These are phyloP conservation scores for Esteya vermicola DNA, from an alignment of 2,329 filamentous ascomycete species.

Conservation along the genomic window DNA sequence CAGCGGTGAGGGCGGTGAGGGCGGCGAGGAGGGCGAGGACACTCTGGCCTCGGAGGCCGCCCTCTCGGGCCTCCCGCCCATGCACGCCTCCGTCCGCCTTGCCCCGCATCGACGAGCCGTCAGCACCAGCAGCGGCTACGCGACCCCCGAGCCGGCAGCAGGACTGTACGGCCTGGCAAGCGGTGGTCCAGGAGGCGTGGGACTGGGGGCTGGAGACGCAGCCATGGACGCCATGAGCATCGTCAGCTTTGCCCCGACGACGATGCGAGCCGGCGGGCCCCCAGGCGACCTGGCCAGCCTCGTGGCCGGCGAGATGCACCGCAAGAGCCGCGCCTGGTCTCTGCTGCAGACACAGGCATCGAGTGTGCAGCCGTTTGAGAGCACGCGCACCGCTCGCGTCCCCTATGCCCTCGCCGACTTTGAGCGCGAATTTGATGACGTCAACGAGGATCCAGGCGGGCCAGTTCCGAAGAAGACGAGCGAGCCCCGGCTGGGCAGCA, in stretches of 20 bases:
- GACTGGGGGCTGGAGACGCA: conserved; percentile 18
- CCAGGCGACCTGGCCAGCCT: conserved; percentile 69
- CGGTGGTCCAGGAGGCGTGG: conserved; percentile 30
- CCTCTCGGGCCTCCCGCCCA: no score
- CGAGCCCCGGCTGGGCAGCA: no score
- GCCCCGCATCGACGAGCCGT: conserved; percentile 3
- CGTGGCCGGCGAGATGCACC: conserved; percentile 55
- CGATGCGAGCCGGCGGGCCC: no score
- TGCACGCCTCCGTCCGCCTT: conserved; percentile 25
- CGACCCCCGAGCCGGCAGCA: conserved; percentile 18
- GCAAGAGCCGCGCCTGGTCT: conserved; percentile 54
- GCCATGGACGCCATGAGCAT: conserved; percentile 48
- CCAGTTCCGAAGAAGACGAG: conserved; percentile 18
- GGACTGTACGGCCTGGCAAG: neutral
- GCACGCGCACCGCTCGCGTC: conserved; percentile 22
- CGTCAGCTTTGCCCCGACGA: conserved; percentile 49
- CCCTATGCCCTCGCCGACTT: conserved; percentile 53
- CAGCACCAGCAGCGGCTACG: conserved; percentile 22
- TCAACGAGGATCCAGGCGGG: conserved; percentile 36
- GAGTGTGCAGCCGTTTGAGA: conserved; percentile 46
- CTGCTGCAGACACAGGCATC: conserved; percentile 49
- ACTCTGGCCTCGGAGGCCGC: no score
- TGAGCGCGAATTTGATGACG: conserved; percentile 60
- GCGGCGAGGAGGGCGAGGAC: conserved; percentile 17
- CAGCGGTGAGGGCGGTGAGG: conserved; percentile 20